Conservation (phyloP, 768 basidiomycete genomes). For the Trametes cinnabarina region DNA sequence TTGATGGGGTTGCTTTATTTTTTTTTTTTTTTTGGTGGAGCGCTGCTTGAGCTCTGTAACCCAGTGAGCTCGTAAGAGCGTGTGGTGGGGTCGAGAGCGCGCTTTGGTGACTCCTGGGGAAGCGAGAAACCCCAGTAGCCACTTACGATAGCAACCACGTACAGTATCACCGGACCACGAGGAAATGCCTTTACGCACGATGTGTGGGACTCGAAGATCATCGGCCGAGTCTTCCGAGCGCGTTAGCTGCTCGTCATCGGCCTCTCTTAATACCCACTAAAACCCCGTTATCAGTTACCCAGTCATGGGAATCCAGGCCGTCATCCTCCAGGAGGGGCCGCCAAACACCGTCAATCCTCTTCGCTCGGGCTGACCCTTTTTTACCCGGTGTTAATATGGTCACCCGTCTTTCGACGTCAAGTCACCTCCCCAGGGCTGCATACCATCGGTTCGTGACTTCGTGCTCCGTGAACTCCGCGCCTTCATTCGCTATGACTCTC, state of each 20-base stretch:
- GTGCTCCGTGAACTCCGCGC: not conserved
- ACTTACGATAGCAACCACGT: too few relatives aligned
- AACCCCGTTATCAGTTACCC: not conserved
- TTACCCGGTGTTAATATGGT: not conserved
- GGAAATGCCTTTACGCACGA: constrained; percentile 11
- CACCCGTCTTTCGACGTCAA: not conserved
- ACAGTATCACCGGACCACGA: not conserved
- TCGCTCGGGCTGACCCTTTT: not conserved
- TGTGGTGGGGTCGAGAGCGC: too few relatives aligned
- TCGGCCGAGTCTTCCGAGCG: not conserved
- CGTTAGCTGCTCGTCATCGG: not conserved
- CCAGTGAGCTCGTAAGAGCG: too few relatives aligned
- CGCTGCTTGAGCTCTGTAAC: too few relatives aligned
- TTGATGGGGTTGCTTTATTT: too few relatives aligned
- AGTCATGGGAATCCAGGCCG: not conserved
- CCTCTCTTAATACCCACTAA: constrained; percentile 8
- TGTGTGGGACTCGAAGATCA: constrained; percentile 9
- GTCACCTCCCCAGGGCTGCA: not conserved
- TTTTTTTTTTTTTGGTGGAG: too few relatives aligned
- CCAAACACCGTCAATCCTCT: not conserved
- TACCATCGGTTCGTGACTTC: not conserved
- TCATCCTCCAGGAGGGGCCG: not conserved
- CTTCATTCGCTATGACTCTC: not conserved
- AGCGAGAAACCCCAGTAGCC: too few relatives aligned
- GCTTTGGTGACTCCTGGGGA: too few relatives aligned